These are phyloP conservation scores for Dictyostelium purpureum DNA, from an alignment of 78 protist species.

Conservation along the genomic window DNA sequence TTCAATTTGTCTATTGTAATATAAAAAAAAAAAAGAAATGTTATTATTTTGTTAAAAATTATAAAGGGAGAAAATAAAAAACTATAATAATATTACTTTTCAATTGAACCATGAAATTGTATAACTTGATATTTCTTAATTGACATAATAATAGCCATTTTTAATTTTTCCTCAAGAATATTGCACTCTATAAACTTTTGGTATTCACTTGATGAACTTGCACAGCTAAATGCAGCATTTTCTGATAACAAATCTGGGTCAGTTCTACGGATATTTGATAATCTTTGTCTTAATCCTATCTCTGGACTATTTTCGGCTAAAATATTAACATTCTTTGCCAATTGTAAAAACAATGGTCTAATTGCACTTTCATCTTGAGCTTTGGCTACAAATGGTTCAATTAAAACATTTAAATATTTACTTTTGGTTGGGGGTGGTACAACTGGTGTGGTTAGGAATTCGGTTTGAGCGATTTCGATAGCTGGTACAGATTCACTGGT, in stretches of 20 bases:
- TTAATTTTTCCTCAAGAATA: neutral
- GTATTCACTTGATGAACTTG: neutral
- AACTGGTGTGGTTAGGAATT: neutral
- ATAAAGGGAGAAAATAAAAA: neutral
- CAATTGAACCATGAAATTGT: slow-evolving; percentile 26
- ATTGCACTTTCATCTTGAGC: neutral
- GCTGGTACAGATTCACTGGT: neutral
- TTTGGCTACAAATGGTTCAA: neutral
- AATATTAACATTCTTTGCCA: neutral
- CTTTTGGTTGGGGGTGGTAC: neutral
- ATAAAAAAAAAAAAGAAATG: neutral
- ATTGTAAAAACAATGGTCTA: slow-evolving; percentile 37
- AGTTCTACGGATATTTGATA: neutral
- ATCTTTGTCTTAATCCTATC: neutral
- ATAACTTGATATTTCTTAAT: slow-evolving; percentile 9
- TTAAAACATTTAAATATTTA: neutral
- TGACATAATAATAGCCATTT: neutral
- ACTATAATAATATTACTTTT: slow-evolving; percentile 19
- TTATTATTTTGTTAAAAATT: neutral
- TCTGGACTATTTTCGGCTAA: slow-evolving; percentile 2
- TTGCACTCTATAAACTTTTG: neutral
- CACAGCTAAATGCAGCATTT: slow-evolving; percentile 16
- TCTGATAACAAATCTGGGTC: slow-evolving; percentile 4
- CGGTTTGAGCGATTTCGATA: neutral
- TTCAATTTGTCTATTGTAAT: slow-evolving; percentile 40